These are phyloP conservation scores for Scedosporium minutisporum DNA, from an alignment of 2,329 filamentous ascomycete genomes.

Conservation along the genomic window DNA sequence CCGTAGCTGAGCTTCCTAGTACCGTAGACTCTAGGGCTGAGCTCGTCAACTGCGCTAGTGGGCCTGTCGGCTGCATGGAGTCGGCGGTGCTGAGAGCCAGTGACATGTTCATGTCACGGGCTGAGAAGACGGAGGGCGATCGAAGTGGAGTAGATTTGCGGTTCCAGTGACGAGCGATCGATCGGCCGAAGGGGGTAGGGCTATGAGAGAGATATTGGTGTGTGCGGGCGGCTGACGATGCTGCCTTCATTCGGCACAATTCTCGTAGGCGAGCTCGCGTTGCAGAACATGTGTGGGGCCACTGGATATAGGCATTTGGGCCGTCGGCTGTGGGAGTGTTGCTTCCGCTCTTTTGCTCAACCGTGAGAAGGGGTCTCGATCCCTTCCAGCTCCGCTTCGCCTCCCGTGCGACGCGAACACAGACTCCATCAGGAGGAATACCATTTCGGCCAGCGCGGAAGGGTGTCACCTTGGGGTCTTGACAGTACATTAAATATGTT, in stretches of 20 bases:
- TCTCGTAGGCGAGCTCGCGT: constrained; percentile 54
- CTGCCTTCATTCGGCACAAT: constrained; percentile 48
- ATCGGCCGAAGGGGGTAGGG: constrained; percentile 45
- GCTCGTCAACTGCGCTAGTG: constrained; percentile 49
- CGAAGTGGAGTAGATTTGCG: constrained; percentile 37
- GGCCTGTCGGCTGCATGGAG: constrained; percentile 53
- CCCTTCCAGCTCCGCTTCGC: constrained; percentile 59
- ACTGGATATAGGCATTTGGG: constrained; percentile 42
- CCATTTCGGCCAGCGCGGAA: constrained; percentile 54
- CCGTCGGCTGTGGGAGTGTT: constrained; percentile 43
- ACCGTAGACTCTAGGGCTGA: constrained; percentile 23
- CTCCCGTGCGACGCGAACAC: constrained; percentile 54
- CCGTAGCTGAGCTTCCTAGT: neutral
- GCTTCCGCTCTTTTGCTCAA: constrained; percentile 38
- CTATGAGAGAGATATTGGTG: constrained; percentile 40
- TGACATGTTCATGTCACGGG: constrained; percentile 54
- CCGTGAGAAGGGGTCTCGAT: constrained; percentile 30
- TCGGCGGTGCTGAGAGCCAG: constrained; percentile 54
- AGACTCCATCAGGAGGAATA: constrained; percentile 56
- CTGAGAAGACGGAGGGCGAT: constrained; percentile 42
- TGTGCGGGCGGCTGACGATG: constrained; percentile 30
- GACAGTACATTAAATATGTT: constrained; percentile 54
- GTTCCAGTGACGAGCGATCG: constrained; percentile 38
- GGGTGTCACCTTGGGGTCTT: constrained; percentile 58
- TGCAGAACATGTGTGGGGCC: constrained; percentile 55